Evolutionary conservation across 768 basidiomycete genomes (phyloP), one percentile per base, ranked within the genome.

Genomic region (Pholiota molesta): DNA sequence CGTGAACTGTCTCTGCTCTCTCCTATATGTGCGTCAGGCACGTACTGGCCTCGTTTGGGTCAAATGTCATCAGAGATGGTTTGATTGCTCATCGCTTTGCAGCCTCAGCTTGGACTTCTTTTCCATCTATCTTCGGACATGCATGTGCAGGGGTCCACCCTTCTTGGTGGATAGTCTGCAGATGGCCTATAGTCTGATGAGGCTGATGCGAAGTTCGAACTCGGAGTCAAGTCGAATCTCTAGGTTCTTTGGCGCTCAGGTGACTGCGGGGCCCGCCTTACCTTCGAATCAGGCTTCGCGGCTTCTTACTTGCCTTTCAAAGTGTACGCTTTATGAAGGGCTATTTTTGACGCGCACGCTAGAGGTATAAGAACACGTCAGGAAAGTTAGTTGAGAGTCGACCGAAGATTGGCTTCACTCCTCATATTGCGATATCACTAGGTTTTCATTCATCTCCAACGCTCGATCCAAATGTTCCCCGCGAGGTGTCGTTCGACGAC

Each of bases 181-280:
- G 33, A 54, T 37, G 37, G 53, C 23, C 14, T 37, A n/a, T n/a
- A n/a, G n/a, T n/a, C n/a, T n/a, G 40, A 10, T 14, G 21, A 13
- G 31, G 5, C 37, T 55, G 40, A 42, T 54, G 31, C 33, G 29
- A 37, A 23, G 31, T 42, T 31, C 31, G 31, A 31, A 31, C 31
- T 31, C 31, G 17, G 6, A 44, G 16, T 44, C 42, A 19, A 21
- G 33, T 37, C 37, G n/a, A 11, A 19, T 37, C 19, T 37, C n/a
- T 10, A 19, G 54, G 33, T 39, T 40, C 54, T 37, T 55, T 40
- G 54, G 26, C 54, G 54, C 54, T 55, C 54, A 55, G 21, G 17
- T 40, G 37, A 26, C n/a, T 35, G 52, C 31, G 52, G 52, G 16
- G 29, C 52, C 29, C 19, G 31, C 35, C 35, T 16, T 37, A 16